Percentiles rank a stretch among this genome's conserved stretches.
Conservation (phyloP, 2,329 filamentous ascomycete genomes). For the Scortechinia acanthostroma region DNA sequence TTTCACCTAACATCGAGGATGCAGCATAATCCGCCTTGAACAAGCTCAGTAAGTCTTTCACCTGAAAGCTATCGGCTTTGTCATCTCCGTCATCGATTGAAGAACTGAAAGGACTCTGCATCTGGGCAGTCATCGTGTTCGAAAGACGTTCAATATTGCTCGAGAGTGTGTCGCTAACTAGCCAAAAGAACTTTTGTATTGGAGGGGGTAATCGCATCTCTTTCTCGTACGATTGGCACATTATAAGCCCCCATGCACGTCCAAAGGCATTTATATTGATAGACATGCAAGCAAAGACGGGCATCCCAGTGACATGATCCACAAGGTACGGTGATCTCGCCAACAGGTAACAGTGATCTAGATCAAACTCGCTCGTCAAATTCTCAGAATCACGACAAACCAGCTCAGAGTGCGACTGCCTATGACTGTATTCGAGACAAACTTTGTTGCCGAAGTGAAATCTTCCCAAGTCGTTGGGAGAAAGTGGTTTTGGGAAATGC, state of each 20-base stretch:
- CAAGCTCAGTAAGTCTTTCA: conserved; percentile 74
- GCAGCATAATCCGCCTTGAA: conserved; percentile 85
- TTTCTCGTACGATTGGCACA: conserved; percentile 73
- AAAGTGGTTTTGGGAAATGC: conserved; percentile 83
- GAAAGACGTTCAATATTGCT: conserved; percentile 82
- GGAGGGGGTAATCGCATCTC: conserved; percentile 87
- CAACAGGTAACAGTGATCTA: too few relatives aligned
- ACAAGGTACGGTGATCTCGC: background rate
- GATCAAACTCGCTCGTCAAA: background rate
- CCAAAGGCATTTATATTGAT: conserved; percentile 83
- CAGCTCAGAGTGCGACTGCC: conserved; percentile 72
- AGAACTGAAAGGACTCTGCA: conserved; percentile 81
- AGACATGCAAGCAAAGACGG: conserved; percentile 72
- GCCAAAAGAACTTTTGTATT: conserved; percentile 82
- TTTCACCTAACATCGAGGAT: conserved; percentile 79
- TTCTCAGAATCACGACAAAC: conserved; percentile 57
- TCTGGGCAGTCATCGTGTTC: conserved; percentile 77
- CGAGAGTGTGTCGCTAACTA: conserved; percentile 79
- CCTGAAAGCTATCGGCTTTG: conserved; percentile 75
- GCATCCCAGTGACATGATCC: background rate
- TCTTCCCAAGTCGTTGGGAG: conserved; percentile 78
- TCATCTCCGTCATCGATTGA: conserved; percentile 71
- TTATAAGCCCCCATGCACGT: conserved; percentile 81
- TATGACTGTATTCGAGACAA: conserved; percentile 77
- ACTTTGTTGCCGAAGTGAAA: conserved; percentile 87